Percentiles rank a stretch among this genome's conserved stretches.
Conservation (phyloP, 2,329 filamentous ascomycete species). For the Colletotrichum sp. region DNA sequence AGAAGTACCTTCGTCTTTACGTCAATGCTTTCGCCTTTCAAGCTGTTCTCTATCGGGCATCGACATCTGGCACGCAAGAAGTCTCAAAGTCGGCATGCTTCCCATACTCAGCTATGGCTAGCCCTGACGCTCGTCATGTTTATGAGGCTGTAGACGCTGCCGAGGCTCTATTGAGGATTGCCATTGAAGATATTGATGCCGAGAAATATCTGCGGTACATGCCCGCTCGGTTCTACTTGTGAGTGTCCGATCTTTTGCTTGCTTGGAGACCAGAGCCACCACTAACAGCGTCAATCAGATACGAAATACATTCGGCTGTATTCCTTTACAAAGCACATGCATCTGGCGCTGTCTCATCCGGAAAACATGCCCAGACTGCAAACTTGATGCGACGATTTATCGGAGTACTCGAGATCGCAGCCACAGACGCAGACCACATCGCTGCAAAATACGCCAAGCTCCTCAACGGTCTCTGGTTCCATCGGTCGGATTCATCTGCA, state of each 20-base stretch:
- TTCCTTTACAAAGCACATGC: constrained; percentile 61
- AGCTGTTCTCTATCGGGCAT: constrained; percentile 62
- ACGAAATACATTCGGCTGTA: constrained; percentile 63
- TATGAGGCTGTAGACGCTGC: constrained; percentile 70
- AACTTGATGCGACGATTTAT: not conserved
- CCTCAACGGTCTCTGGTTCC: not conserved
- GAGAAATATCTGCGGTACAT: constrained; percentile 65
- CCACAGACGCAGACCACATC: not conserved
- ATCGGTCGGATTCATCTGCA: not conserved
- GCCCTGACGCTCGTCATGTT: constrained; percentile 68
- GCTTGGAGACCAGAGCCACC: too few relatives aligned
- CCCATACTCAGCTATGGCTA: constrained; percentile 56
- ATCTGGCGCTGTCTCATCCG: not conserved
- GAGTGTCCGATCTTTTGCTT: constrained; percentile 30
- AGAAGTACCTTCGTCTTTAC: constrained; percentile 74
- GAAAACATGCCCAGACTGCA: not conserved
- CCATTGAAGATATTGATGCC: constrained; percentile 65
- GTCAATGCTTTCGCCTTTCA: constrained; percentile 80
- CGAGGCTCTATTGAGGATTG: constrained; percentile 62
- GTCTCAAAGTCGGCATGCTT: constrained; percentile 45
- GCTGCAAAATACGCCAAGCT: constrained; percentile 1
- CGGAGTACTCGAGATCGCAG: not conserved
- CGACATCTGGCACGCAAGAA: constrained; percentile 35
- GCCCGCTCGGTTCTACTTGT: constrained; percentile 68
- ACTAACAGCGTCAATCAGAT: not conserved